phyloP scores from a whole-genome alignment of 2,329 filamentous ascomycete species.

The Colletotrichum destructivum region DNA sequence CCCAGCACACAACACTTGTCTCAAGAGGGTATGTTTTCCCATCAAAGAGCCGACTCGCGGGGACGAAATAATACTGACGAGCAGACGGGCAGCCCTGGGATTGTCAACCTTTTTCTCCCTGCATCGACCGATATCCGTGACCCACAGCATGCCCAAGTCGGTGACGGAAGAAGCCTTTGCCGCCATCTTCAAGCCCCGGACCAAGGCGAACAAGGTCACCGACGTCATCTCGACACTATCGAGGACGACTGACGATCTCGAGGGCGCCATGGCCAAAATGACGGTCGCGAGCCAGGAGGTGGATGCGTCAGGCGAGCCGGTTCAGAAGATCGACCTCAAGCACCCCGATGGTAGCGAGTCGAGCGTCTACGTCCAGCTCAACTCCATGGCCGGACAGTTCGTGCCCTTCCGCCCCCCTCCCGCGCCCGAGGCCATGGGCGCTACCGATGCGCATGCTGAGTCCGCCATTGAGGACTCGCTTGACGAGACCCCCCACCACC shows the following conservation, averaged over 20 bases:
- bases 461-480: slow-evolving; percentile 55
- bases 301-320: slow-evolving; percentile 61
- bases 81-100: slow-evolving; percentile 76
- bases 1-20: slow-evolving; percentile 82
- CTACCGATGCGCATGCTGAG: slow-evolving; percentile 50
- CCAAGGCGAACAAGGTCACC: slow-evolving; percentile 65
- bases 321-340: slow-evolving; percentile 67
- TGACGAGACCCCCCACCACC: slow-evolving; percentile 57
- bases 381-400: slow-evolving; percentile 79
- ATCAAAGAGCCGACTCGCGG: not conserved
- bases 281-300: slow-evolving; percentile 60
- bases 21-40: slow-evolving; percentile 69
- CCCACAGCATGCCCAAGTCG: slow-evolving; percentile 81
- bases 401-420: slow-evolving; percentile 90
- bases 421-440: slow-evolving; percentile 74
- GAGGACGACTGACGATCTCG: slow-evolving; percentile 71
- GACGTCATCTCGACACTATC: slow-evolving; percentile 79
- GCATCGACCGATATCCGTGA: slow-evolving; percentile 93
- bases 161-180: slow-evolving; percentile 84
- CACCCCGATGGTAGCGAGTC: slow-evolving; percentile 71
- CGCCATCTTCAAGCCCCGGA: slow-evolving; percentile 80
- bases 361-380: slow-evolving; percentile 76
- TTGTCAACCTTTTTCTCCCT: slow-evolving; percentile 96
- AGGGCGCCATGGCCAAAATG: slow-evolving; percentile 70
- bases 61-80: slow-evolving; percentile 12